Evolutionary conservation across 1,139 yeast species (phyloP).

Genomic region (Candida gigantensis): DNA sequence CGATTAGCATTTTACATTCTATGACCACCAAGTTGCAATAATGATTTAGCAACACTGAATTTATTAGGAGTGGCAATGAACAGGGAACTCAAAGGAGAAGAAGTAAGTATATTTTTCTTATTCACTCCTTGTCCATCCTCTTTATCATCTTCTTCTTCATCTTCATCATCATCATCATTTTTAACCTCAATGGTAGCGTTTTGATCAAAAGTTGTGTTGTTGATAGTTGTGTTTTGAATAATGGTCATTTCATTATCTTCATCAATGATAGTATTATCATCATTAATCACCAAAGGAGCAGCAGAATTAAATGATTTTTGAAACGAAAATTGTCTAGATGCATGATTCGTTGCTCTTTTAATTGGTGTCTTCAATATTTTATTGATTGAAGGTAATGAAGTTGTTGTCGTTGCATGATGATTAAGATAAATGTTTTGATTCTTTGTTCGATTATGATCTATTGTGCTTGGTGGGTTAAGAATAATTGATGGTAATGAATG

Average conservation of each 20-base stretch:
- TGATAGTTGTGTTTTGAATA: conserved; percentile 19
- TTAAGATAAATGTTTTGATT: conserved; percentile 1
- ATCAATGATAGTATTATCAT: conserved; percentile 34
- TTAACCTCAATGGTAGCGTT: conserved; percentile 14
- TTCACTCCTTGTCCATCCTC: conserved; percentile 12
- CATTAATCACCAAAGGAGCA: conserved; percentile 8
- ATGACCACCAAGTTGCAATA: conserved; percentile 44
- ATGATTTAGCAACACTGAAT: conserved; percentile 49
- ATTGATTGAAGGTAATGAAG: conserved; percentile 40
- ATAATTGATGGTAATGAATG: conserved; percentile 15
- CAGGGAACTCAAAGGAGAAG: conserved; percentile 37
- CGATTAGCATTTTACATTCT: conserved; percentile 12
- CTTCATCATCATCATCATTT: conserved; percentile 10
- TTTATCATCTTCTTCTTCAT: conserved; percentile 2
- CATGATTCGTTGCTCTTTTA: conserved; percentile 31
- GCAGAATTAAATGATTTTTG: conserved; percentile 17
- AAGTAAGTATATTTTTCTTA: conserved; percentile 21
- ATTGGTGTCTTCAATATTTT: conserved; percentile 50
- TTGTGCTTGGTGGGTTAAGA: conserved; percentile 14
- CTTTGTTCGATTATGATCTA: conserved; percentile 2
- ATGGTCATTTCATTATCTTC: conserved; percentile 30
- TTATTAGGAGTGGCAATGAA: conserved; percentile 52
- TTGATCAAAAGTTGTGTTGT: conserved; percentile 17
- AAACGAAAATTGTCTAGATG: conserved; percentile 15
- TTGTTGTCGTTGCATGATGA: conserved; percentile 4